These are phyloP conservation scores for Ustilago xerochloae DNA, from an alignment of 1,284 basidiomycete species.

Conservation along the genomic window DNA sequence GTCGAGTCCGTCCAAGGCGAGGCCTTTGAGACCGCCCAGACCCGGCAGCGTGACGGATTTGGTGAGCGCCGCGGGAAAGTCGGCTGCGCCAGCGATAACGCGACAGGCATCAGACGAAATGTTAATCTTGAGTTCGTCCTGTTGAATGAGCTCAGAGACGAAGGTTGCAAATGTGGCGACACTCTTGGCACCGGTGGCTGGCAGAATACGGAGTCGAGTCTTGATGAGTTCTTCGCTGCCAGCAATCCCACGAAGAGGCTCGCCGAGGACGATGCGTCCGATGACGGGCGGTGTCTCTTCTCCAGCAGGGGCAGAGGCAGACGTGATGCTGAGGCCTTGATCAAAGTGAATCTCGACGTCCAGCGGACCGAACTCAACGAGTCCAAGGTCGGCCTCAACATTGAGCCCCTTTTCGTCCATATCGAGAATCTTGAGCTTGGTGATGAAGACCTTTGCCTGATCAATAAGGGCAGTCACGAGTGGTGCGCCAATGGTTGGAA, in stretches of 20 bases:
- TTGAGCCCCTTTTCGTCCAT: constrained; percentile 56
- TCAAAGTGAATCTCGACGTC: constrained; percentile 47
- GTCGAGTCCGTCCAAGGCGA: constrained; percentile 43
- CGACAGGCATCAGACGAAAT: constrained; percentile 39
- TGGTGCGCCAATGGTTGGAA: constrained; percentile 52
- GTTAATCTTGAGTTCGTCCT: constrained; percentile 21
- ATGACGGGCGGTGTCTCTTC: constrained; percentile 17
- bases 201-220: constrained; percentile 34
- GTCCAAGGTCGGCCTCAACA: constrained; percentile 43
- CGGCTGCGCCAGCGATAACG: constrained; percentile 50
- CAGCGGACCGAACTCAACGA: constrained; percentile 56
- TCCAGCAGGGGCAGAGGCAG: neutral
- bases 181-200: constrained; percentile 27
- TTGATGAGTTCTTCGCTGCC: constrained; percentile 29
- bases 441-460: constrained; percentile 44
- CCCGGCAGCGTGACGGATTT: constrained; percentile 52
- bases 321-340: constrained; percentile 32
- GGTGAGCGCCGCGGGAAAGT: constrained; percentile 42
- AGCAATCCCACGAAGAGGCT: constrained; percentile 40
- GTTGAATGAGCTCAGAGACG: constrained; percentile 42
- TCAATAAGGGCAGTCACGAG: constrained; percentile 54
- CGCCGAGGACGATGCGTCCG: constrained; percentile 36
- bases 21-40: constrained; percentile 46
- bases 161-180: constrained; percentile 47
- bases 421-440: constrained; percentile 45